Conservation (phyloP, 2,329 filamentous ascomycete genomes). For the Exserohilum rostratum region DNA sequence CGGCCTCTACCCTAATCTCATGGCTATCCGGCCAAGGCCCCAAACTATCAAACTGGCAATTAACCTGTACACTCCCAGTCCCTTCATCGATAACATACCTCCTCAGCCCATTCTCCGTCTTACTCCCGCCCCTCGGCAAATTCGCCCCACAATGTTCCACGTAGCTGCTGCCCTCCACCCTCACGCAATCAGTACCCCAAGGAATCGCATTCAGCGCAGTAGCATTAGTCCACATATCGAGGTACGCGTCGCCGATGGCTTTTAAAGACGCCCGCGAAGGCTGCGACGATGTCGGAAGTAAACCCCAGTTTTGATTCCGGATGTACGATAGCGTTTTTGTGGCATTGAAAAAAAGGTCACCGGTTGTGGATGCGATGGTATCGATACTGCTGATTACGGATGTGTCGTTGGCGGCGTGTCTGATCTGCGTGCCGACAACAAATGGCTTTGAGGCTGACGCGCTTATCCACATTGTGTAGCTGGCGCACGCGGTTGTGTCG, state of each 20-base stretch:
- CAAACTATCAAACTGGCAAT: constrained; percentile 40
- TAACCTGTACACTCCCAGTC: constrained; percentile 36
- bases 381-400: no score
- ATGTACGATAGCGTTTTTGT: constrained; percentile 36
- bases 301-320: constrained; percentile 33
- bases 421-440: no score
- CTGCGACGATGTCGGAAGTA: constrained; percentile 20
- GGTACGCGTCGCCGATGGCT: constrained; percentile 35
- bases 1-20: constrained; percentile 34
- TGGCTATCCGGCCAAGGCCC: constrained; percentile 38
- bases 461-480: no score
- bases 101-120: constrained; percentile 36
- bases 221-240: constrained; percentile 42
- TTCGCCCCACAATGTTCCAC: constrained; percentile 34
- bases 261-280: constrained; percentile 36
- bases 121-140: constrained; percentile 33
- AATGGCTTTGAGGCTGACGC: no score
- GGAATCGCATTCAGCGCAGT: constrained; percentile 37
- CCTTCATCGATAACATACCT: constrained; percentile 40
- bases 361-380: constrained; percentile 35
- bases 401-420: no score
- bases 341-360: constrained; percentile 41
- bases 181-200: constrained; percentile 38
- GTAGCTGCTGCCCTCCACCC: constrained; percentile 33
- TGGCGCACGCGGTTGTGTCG: no score